Conservation (phyloP, 177 flowering plant species). For the Vitis hybrid region DNA sequence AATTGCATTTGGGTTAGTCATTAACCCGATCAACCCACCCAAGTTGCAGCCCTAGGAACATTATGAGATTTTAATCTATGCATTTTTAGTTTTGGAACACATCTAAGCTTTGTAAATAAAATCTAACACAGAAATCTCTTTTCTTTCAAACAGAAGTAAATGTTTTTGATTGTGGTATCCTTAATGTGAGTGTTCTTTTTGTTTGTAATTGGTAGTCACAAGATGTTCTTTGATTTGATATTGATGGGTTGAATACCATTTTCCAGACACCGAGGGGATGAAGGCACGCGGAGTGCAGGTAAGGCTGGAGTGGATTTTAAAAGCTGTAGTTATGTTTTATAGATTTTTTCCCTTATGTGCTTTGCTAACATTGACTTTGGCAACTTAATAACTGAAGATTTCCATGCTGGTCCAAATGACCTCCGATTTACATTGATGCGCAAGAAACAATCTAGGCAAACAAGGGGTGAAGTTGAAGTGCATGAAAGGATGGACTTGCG, state of each 20-base stretch:
- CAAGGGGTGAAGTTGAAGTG: slow-evolving; percentile 5
- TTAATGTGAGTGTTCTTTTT: background rate
- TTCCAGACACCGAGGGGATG: slow-evolving; percentile 29
- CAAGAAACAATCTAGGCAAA: slow-evolving; percentile 20
- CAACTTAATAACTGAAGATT: slow-evolving; percentile 12
- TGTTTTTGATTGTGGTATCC: background rate
- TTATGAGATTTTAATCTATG: too few relatives aligned
- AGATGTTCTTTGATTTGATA: background rate
- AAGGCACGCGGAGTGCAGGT: slow-evolving; percentile 7
- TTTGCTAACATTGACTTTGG: slow-evolving; percentile 1
- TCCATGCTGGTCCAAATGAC: slow-evolving; percentile 24
- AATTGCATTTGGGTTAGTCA: too few relatives aligned
- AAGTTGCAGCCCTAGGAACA: too few relatives aligned
- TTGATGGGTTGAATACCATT: background rate
- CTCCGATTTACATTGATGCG: slow-evolving; percentile 32
- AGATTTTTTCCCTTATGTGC: background rate
- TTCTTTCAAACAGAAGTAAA: too few relatives aligned
- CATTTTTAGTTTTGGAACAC: too few relatives aligned
- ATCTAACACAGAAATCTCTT: too few relatives aligned
- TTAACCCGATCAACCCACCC: too few relatives aligned
- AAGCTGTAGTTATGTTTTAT: background rate
- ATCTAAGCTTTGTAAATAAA: too few relatives aligned
- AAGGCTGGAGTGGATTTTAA: slow-evolving; percentile 8
- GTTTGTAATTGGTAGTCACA: background rate
- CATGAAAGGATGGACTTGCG: slow-evolving; percentile 15